Percentiles rank a stretch among this genome's conserved stretches.
phyloP scores from a whole-genome alignment of 2,329 filamentous ascomycete genomes.

The Venturia aucupariae region DNA sequence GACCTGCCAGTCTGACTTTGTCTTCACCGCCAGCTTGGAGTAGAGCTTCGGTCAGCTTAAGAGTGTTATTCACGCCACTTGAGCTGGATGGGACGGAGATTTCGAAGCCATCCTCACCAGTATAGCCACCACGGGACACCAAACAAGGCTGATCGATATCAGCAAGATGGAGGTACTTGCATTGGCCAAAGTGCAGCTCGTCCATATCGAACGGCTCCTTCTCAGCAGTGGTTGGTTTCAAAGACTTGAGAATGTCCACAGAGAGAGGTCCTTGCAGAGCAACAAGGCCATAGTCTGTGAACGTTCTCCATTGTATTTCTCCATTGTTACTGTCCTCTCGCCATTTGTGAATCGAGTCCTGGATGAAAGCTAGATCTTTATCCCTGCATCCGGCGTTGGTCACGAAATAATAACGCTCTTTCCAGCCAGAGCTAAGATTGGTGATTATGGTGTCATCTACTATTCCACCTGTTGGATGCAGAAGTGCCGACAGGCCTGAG shows the following conservation, averaged over 20 bases:
- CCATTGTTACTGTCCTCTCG: constrained; percentile 44
- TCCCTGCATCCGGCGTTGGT: constrained; percentile 88
- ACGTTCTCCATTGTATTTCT: constrained; percentile 56
- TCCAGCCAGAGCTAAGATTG: constrained; percentile 49
- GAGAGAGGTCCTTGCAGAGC: constrained; percentile 83
- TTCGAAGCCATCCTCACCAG: constrained; percentile 96
- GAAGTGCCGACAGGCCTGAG: constrained; percentile 74
- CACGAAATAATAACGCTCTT: constrained; percentile 74
- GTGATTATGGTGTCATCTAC: constrained; percentile 92
- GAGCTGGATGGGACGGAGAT: constrained; percentile 59
- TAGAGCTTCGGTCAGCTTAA: constrained; percentile 57
- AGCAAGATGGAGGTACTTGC: constrained; percentile 55
- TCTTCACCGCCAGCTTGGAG: constrained; percentile 49
- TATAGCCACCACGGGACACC: constrained; percentile 86
- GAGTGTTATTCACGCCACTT: constrained; percentile 41
- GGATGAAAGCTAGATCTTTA: constrained; percentile 75
- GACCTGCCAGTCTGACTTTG: constrained; percentile 69
- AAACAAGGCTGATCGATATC: constrained; percentile 48
- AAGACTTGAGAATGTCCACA: constrained; percentile 55
- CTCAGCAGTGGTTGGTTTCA: constrained; percentile 45
- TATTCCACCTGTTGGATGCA: constrained; percentile 83
- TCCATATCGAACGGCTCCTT: constrained; percentile 44
- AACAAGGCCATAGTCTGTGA: constrained; percentile 67
- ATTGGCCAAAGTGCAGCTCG: constrained; percentile 73
- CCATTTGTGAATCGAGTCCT: constrained; percentile 56